Evolutionary conservation across 768 basidiomycete genomes (phyloP), one percentile per base, ranked within the genome.

Genomic region (Russula compacta): DNA sequence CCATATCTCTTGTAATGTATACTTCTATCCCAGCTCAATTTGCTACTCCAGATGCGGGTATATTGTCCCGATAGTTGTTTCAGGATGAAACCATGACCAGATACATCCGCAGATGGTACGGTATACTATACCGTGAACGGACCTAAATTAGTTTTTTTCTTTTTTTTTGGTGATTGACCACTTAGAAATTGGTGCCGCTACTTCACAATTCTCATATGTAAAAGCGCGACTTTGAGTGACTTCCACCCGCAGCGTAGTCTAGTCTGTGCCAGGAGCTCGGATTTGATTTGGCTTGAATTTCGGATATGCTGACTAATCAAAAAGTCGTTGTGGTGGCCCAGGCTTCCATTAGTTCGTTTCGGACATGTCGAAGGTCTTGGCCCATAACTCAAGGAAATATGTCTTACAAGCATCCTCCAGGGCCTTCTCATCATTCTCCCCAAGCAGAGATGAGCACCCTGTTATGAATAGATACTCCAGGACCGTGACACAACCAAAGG

Each of bases 401-500:
- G 67, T 43, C 8, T 10, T 46, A 2, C 47, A 51, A 35, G 36
- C 47, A 44, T 32, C 53, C 55, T 53, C 60, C 24, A 64, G 68
- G 24, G 64, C 52, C n/a, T 63, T 58, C 53, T 57, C 71, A 65
- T 72, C 68, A n/a, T 52, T 60, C 19, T 29, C 62, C 21, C 60
- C 57, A 24, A 55, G n/a, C 14, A 24, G 24, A n/a, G 63, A 50
- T 21, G 71, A 71, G 43, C 71, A 71, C 21, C 68, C 70, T 46
- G 58, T 74, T 61, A 65, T 82, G 70, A 84, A 84, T 70, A 73
- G 79, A 58, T 85, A 93, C 78, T 92, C 89, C 71, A 80, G 86
- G 66, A 78, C 79, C 36, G 81, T 98, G 68, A 98, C 97, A 10
- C 84, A 87, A 71, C 87, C 92, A 33, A 99, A 98, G 73, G 85